These are phyloP conservation scores for Leishmania lainsoni DNA, from an alignment of 208 protist species.

Conservation along the genomic window DNA sequence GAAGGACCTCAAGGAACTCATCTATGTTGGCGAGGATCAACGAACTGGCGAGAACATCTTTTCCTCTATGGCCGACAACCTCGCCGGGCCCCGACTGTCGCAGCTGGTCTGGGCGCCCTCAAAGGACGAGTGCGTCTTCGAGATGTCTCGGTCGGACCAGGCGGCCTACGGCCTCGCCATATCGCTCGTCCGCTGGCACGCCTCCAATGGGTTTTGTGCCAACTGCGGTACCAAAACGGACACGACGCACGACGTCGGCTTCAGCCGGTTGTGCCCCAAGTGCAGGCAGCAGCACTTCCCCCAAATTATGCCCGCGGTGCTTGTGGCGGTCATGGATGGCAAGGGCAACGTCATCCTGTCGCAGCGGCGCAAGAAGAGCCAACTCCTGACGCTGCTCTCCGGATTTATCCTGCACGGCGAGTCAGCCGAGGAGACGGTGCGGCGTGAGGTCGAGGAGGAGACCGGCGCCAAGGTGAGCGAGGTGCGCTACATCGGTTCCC, in stretches of 20 bases:
- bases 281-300: conserved; percentile 44
- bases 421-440: conserved; percentile 54
- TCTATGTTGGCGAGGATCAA: conserved; percentile 22
- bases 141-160: conserved; percentile 18
- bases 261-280: conserved; percentile 24
- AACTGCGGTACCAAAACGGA: conserved; percentile 35
- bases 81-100: conserved; percentile 3
- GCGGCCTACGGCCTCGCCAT: conserved; percentile 42
- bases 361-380: conserved; percentile 27
- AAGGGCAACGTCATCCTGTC: conserved; percentile 51
- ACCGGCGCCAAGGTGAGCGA: conserved; percentile 38
- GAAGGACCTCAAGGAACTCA: conserved; percentile 14
- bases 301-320: conserved; percentile 46
- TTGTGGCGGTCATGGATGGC: conserved; percentile 59
- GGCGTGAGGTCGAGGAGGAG: conserved; percentile 66
- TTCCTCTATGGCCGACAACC: conserved; percentile 17
- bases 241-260: conserved; percentile 20
- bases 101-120: conserved; percentile 14
- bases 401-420: conserved; percentile 58
- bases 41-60: conserved; percentile 22
- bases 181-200: conserved; percentile 35
- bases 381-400: conserved; percentile 45
- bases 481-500: conserved; percentile 57
- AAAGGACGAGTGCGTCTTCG: conserved; percentile 23
- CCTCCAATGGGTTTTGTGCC: conserved; percentile 31